phyloP scores from a whole-genome alignment of 352 stramenopile species.

The Globisporangium apiculatum region DNA sequence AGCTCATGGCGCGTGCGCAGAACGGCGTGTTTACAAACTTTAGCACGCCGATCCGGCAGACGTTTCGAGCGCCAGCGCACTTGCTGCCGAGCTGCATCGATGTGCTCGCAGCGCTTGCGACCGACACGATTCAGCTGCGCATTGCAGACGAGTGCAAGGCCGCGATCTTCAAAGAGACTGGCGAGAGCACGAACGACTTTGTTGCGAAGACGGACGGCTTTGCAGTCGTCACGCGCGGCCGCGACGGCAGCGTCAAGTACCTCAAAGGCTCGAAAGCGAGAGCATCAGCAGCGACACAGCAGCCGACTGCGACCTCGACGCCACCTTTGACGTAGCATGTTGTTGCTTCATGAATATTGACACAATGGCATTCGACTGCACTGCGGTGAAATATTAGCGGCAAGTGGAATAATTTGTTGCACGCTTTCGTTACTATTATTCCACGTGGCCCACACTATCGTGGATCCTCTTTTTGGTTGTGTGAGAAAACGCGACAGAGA shows the following conservation, averaged over 20 bases:
- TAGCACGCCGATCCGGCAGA: constrained; percentile 45
- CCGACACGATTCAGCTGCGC: constrained; percentile 28
- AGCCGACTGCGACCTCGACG: too few species aligned
- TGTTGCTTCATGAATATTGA: background rate
- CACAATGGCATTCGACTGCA: background rate
- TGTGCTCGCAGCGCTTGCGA: constrained; percentile 35
- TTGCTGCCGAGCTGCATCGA: constrained; percentile 52
- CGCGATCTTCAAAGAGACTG: constrained; percentile 43
- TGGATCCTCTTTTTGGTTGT: too few species aligned
- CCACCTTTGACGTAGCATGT: too few species aligned
- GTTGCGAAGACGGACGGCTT: constrained; percentile 36
- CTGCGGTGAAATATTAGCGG: too few species aligned
- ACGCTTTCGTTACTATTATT: too few species aligned
- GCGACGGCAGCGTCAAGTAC: constrained; percentile 42
- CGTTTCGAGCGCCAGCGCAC: constrained; percentile 32
- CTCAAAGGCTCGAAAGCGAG: constrained; percentile 14
- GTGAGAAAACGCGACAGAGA: background rate
- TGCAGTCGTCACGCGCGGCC: constrained; percentile 50
- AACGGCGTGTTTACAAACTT: constrained; percentile 78
- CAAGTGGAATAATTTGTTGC: too few species aligned
- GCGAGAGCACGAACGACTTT: constrained; percentile 53
- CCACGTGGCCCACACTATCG: too few species aligned
- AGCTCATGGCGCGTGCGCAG: constrained; percentile 55
- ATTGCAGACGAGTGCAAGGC: constrained; percentile 33
- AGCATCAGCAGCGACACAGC: background rate